phyloP scores from a whole-genome alignment of 1,284 basidiomycete species.

The Ganoderma lingzhi region DNA sequence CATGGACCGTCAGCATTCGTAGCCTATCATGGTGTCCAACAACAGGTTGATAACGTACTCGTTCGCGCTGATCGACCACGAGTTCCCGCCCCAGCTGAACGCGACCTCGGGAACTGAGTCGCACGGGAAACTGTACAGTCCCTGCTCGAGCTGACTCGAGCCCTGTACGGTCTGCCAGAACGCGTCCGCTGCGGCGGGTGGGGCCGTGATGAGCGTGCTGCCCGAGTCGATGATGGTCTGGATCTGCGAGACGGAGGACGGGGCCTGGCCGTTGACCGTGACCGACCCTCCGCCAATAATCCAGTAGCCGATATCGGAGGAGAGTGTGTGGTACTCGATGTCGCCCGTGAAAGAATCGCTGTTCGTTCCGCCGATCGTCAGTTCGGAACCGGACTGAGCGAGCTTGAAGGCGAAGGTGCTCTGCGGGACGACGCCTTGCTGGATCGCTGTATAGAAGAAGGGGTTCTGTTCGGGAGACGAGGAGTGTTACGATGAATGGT shows the following conservation, averaged over 20 bases:
- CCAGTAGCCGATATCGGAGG: conserved; percentile 47
- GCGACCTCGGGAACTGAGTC: conserved; percentile 44
- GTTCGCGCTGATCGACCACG: conserved; percentile 47
- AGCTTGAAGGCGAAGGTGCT: conserved; percentile 66
- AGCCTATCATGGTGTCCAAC: not conserved
- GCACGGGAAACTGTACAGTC: conserved; percentile 53
- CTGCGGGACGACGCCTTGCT: conserved; percentile 45
- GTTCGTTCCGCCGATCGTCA: conserved; percentile 66
- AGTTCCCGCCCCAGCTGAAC: conserved; percentile 52
- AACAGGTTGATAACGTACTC: conserved; percentile 24
- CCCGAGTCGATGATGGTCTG: conserved; percentile 54
- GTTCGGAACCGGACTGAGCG: conserved; percentile 51
- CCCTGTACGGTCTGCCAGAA: conserved; percentile 56
- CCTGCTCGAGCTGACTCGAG: conserved; percentile 39
- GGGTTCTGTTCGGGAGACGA: conserved; percentile 36
- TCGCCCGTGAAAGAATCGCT: conserved; percentile 47
- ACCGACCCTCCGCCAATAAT: conserved; percentile 47
- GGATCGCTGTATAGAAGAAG: conserved; percentile 56
- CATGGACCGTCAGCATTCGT: not conserved
- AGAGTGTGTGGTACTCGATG: conserved; percentile 35
- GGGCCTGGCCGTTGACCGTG: conserved; percentile 39
- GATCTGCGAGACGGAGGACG: conserved; percentile 31
- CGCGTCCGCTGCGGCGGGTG: conserved; percentile 47
- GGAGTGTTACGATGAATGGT: not conserved
- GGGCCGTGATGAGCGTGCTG: conserved; percentile 59